Percentiles rank a stretch among this genome's conserved stretches.
Evolutionary conservation across 169 alveolate genomes (phyloP).

Genomic region (Cryptosporidium sp.): DNA sequence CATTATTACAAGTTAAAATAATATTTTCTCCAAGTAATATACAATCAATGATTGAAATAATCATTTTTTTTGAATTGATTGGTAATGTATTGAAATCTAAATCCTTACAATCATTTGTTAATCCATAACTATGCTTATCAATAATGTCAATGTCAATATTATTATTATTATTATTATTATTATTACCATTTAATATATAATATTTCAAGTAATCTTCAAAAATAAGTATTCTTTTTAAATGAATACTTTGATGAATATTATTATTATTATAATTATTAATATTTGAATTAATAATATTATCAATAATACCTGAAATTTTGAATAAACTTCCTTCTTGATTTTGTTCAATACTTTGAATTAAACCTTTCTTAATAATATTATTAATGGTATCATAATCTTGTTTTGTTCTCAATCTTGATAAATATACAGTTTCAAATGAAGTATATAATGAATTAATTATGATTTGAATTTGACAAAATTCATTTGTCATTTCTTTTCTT

Average conservation of each 20-base stretch:
- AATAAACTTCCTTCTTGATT: not conserved
- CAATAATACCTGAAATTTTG: not conserved
- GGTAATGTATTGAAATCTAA: constrained; percentile 51
- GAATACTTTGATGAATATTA: too few species aligned
- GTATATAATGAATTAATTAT: not conserved
- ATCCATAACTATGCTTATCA: not conserved
- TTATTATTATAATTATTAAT: too few species aligned
- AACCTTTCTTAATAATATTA: not conserved
- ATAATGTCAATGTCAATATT: not conserved
- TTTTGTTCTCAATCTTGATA: constrained; percentile 22
- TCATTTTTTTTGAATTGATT: not conserved
- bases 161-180: not conserved
- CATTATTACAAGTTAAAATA: constrained; percentile 13
- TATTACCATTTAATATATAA: not conserved
- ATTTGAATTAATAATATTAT: not conserved
- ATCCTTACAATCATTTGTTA: not conserved
- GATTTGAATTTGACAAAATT: not conserved
- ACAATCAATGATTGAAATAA: constrained; percentile 18
- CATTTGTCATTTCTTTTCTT: not conserved
- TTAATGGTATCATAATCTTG: not conserved
- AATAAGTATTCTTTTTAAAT: too few species aligned
- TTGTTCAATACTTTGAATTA: not conserved
- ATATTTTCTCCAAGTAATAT: constrained; percentile 18
- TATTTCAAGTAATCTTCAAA: not conserved
- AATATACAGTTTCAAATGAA: constrained; percentile 33